These are phyloP conservation scores for Colletotrichum endophyticum DNA, from an alignment of 2,329 filamentous ascomycete genomes.

Conservation along the genomic window DNA sequence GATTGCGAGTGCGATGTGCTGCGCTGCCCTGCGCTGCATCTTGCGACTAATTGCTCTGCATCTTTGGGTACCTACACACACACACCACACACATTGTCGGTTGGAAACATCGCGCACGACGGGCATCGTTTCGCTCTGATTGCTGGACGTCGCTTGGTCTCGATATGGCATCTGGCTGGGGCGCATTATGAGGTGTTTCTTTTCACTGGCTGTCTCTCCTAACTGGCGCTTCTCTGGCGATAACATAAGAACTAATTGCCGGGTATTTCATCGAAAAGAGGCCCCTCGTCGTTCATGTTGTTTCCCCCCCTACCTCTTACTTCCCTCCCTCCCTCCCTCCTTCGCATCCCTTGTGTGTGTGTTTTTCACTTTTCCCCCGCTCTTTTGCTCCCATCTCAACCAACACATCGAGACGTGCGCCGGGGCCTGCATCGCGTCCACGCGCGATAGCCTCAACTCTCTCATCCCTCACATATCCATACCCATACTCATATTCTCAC, in stretches of 20 bases:
- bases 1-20: not conserved
- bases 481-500: not conserved
- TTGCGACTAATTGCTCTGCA: not conserved
- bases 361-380: not conserved
- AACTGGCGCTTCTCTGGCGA: not conserved
- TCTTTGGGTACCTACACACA: not conserved
- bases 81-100: not conserved
- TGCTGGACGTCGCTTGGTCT: not conserved
- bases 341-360: not conserved
- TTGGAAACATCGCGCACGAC: not conserved
- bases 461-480: not conserved
- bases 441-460: not conserved
- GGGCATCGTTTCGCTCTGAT: not conserved
- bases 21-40: not conserved
- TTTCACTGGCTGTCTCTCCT: not conserved
- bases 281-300: not conserved
- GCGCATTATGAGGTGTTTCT: not conserved
- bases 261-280: not conserved
- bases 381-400: conserved; percentile 12
- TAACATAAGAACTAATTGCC: not conserved
- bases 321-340: not conserved
- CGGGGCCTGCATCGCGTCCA: not conserved
- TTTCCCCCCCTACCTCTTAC: not conserved
- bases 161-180: not conserved
- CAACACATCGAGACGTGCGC: not conserved